Percentiles rank a stretch among this genome's conserved stretches.
Evolutionary conservation across 2,329 filamentous ascomycete species (phyloP).

Genomic region (Aspergillus ruber): DNA sequence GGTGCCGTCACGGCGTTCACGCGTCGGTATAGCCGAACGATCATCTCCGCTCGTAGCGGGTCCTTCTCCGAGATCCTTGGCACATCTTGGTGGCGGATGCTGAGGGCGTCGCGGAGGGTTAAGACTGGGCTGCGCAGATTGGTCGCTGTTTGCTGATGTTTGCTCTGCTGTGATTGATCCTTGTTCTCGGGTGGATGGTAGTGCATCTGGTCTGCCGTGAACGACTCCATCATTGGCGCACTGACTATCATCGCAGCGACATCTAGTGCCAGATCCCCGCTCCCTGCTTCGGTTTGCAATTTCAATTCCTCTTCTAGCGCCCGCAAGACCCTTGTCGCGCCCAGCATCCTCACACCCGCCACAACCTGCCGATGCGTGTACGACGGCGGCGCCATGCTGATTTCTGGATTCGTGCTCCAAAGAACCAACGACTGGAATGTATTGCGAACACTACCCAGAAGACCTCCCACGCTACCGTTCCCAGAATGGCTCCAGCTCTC

Average conservation of each 20-base stretch:
- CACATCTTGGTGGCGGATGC: constrained; percentile 32
- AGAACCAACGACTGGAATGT: constrained; percentile 47
- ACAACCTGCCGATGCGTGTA: constrained; percentile 53
- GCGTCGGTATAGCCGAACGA: constrained; percentile 41
- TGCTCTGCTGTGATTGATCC: constrained; percentile 11
- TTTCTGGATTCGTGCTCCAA: constrained; percentile 47
- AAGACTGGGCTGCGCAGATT: constrained; percentile 28
- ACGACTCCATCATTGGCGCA: constrained; percentile 34
- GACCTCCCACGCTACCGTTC: constrained; percentile 26
- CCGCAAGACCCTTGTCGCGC: constrained; percentile 32
- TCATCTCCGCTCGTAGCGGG: constrained; percentile 36
- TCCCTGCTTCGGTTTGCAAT: constrained; percentile 34
- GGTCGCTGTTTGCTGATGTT: background rate
- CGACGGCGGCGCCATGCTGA: constrained; percentile 47
- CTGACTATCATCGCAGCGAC: constrained; percentile 39
- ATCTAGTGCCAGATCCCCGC: constrained; percentile 39
- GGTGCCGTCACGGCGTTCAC: constrained; percentile 36
- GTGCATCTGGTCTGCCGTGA: constrained; percentile 31
- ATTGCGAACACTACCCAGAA: constrained; percentile 44
- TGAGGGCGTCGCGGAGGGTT: constrained; percentile 37
- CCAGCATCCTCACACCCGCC: constrained; percentile 35
- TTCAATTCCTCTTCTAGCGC: constrained; percentile 38
- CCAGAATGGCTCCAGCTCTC: constrained; percentile 47
- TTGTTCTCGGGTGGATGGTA: constrained; percentile 27
- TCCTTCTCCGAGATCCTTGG: constrained; percentile 38